Base-by-base conservation (phyloP, 192 early-diverging fungal species). In the Thamnidium elegans region DNA sequence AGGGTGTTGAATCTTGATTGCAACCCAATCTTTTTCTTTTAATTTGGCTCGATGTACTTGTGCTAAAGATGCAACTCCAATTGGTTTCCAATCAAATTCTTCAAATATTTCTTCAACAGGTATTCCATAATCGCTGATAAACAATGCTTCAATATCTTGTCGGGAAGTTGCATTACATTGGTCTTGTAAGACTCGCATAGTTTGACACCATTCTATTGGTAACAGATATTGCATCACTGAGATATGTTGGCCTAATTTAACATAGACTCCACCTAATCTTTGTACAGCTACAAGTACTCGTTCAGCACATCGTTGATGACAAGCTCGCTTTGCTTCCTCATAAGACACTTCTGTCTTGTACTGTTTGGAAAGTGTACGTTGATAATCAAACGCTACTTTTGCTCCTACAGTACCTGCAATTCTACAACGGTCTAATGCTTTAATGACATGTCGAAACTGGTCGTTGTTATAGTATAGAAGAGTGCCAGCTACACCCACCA, bases 1-100 rank as follows among this genome's bases (percentile, higher is more conserved):
- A 0, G 92, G 90, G 63, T 98, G 95, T 75, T 98, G 95, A 21
- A 96, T 78, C 73, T 98, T 98, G 74, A 98, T 88, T 1, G 95
- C 95, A 6, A 98, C 93, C 61, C 85, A 81, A 31, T 87, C 86
- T 7, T 73, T 84, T 15, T 78, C 71, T 17, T 80, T 69, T 39
- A 95, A 71, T 14, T 71, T 81, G 0, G 92, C 95, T 13, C 80
- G 77, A 60, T 98, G 94, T 3, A 98, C 95, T 54, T 96, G 94
- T 17, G 95, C 95, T 30, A 98, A 78, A 5, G 93, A 95, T 3
- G 94, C 95, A 0, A 94, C 90, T 3, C 94, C 95, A 15, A 98
- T 78, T 0, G 95, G 95, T 4, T 75, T 63, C 50, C 82, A 79
- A 58, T 96, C 92, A 72, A 98, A 96, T n/a, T 77, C 69, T 0